Evolutionary conservation across 768 basidiomycete genomes (phyloP), one percentile per base, ranked within the genome.

Genomic region (Phlebiopsis gigantea): DNA sequence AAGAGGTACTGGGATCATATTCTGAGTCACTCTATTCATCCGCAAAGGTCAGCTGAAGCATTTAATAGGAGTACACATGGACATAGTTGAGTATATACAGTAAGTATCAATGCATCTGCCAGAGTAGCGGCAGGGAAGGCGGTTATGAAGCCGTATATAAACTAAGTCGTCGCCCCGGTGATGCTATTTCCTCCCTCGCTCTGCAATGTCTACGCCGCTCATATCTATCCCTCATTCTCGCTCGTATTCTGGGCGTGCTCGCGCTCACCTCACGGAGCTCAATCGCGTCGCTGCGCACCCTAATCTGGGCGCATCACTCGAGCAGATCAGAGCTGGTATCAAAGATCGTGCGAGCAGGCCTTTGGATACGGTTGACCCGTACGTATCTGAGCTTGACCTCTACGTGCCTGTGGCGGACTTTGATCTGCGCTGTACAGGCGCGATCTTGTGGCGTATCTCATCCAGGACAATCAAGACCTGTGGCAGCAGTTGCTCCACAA

Each of bases 381-480:
- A 39, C n/a, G n/a, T n/a, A n/a, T n/a, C n/a, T n/a, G n/a, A 39
- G 34, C 34, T 9, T 9, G 2, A n/a, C n/a, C n/a, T n/a, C n/a
- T n/a, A n/a, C n/a, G n/a, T n/a, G n/a, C n/a, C n/a, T n/a, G n/a
- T n/a, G n/a, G n/a, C n/a, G n/a, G n/a, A n/a, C n/a, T n/a, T n/a
- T n/a, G n/a, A n/a, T 28, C 49, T 28, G 14, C 28, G 12, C 4
- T 28, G 5, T 26, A 6, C 28, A 57, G 56, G 15, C 30, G 59
- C n/a, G 60, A 61, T 28, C 60, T 61, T 25, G 60, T 61, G 17
- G 47, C 26, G 19, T 47, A 49, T 39, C 53, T 61, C 22, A 60
- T 61, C 25, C 28, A 46, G 24, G 59, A 59, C 26, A 61, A 61
- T 34, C 14, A 61, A 31, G 60, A 61, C 22, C 14, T 61, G 15